A percentile compares a stretch with the other conserved stretches of the same genome.
These are phyloP conservation scores for Bacidia gigantensis DNA, from an alignment of 495 filamentous ascomycete species.

Conservation along the genomic window DNA sequence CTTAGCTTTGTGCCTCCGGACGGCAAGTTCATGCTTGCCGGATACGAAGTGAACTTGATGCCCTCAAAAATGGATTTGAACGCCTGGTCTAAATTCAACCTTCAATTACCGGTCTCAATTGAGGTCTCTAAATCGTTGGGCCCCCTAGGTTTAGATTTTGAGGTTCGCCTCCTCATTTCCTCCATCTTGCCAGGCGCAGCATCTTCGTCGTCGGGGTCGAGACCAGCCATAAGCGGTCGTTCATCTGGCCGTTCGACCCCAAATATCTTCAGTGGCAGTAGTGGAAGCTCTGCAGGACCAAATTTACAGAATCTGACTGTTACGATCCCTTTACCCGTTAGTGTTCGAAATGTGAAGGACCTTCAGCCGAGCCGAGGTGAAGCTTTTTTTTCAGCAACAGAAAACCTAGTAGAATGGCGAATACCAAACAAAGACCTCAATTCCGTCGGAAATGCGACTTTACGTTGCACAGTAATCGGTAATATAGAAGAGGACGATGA, in stretches of 20 bases:
- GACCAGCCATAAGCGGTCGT: slow-evolving; percentile 24
- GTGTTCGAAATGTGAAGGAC: slow-evolving; percentile 76
- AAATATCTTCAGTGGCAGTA: slow-evolving; percentile 40
- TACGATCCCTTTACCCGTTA: slow-evolving; percentile 64
- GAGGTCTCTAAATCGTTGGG: slow-evolving; percentile 74
- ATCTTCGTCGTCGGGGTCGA: slow-evolving; percentile 21
- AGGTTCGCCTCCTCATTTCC: slow-evolving; percentile 62
- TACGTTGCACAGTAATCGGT: slow-evolving; percentile 70
- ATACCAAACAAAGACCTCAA: slow-evolving; percentile 56
- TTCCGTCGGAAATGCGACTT: slow-evolving; percentile 51
- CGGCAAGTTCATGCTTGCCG: slow-evolving; percentile 84
- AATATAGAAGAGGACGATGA: slow-evolving; percentile 45
- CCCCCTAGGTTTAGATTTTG: slow-evolving; percentile 63
- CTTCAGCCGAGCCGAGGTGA: slow-evolving; percentile 76
- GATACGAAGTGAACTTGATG: slow-evolving; percentile 87
- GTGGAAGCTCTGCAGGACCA: slow-evolving; percentile 33
- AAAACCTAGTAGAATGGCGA: slow-evolving; percentile 65
- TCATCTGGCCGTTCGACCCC: slow-evolving; percentile 43
- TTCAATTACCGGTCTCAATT: slow-evolving; percentile 68
- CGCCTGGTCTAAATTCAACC: slow-evolving; percentile 38
- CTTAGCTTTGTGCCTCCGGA: slow-evolving; percentile 93
- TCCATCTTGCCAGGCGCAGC: slow-evolving; percentile 39
- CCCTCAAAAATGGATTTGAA: slow-evolving; percentile 39
- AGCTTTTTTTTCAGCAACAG: slow-evolving; percentile 60
- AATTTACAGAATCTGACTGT: slow-evolving; percentile 68